Evolutionary conservation across 2,329 filamentous ascomycete species (phyloP).

Genomic region (Alternaria consortialis): DNA sequence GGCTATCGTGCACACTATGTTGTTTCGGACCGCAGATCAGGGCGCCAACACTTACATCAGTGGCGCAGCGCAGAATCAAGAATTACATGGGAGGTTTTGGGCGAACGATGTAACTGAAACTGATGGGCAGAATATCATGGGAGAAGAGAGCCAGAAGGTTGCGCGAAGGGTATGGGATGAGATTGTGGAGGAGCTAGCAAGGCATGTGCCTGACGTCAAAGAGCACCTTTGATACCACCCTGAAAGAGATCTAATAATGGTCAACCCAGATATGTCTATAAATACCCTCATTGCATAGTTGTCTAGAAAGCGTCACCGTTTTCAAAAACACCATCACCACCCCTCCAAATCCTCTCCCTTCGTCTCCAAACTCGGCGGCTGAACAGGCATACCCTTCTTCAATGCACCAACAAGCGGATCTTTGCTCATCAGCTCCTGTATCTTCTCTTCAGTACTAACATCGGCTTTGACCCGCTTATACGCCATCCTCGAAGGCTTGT

Average conservation of each 20-base stretch:
- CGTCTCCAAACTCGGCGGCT: slow-evolving; percentile 41
- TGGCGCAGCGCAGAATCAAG: not conserved
- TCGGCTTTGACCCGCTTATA: slow-evolving; percentile 38
- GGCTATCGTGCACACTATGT: not conserved
- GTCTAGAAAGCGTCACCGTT: not conserved
- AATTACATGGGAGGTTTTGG: not conserved
- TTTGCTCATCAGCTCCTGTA: slow-evolving; percentile 30
- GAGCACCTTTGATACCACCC: not conserved
- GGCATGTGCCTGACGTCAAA: not conserved
- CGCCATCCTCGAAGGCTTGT: slow-evolving; percentile 42
- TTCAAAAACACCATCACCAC: slow-evolving; percentile 25
- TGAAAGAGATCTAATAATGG: no score
- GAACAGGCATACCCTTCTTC: slow-evolving; percentile 43
- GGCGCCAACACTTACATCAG: not conserved
- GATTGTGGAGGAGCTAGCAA: no score
- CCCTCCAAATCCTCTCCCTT: slow-evolving; percentile 36
- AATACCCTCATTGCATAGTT: no score
- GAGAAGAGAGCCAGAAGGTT: not conserved
- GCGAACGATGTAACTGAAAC: not conserved
- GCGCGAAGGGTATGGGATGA: not conserved
- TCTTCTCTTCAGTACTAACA: slow-evolving; percentile 38
- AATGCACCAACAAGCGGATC: slow-evolving; percentile 43
- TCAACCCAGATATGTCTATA: no score
- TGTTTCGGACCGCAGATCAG: not conserved
- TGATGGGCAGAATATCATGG: not conserved